phyloP scores from a whole-genome alignment of 2,329 filamentous ascomycete species.

The Gnomoniopsis sp. region DNA sequence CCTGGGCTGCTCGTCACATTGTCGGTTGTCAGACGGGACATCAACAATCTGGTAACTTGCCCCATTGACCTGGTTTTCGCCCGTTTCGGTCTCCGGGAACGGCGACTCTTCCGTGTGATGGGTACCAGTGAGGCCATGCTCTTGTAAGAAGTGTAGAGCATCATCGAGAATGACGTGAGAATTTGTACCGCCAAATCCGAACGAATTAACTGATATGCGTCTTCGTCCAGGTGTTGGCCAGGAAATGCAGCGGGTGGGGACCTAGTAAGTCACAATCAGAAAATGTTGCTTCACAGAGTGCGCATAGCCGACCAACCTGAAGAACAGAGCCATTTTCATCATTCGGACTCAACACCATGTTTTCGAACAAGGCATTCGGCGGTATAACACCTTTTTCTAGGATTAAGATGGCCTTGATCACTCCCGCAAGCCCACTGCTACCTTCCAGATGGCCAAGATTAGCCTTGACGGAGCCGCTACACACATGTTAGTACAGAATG shows the following conservation, averaged over 20 bases:
- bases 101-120: too few relatives aligned
- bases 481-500: neutral
- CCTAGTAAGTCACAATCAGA: too few relatives aligned
- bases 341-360: constrained; percentile 19
- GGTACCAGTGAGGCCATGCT: neutral
- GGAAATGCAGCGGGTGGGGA: neutral
- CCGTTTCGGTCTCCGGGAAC: too few relatives aligned
- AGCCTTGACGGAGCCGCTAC: constrained; percentile 20
- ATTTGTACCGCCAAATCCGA: neutral
- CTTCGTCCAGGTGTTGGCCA: constrained; percentile 1
- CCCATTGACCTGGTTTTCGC: too few relatives aligned
- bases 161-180: constrained; percentile 7
- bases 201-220: constrained; percentile 3
- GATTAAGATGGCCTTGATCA: constrained; percentile 20
- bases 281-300: too few relatives aligned
- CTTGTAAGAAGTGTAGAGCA: neutral
- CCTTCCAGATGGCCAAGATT: constrained; percentile 24
- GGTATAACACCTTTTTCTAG: constrained; percentile 21
- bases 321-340: constrained; percentile 2
- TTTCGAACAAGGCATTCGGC: constrained; percentile 17
- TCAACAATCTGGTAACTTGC: too few relatives aligned
- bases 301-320: neutral
- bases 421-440: constrained; percentile 16
- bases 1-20: too few relatives aligned
- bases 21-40: too few relatives aligned